Percentiles rank a stretch among this genome's conserved stretches.
These are phyloP conservation scores for Tetrapisispora namnaoensis DNA, from an alignment of 805 yeast genomes.

Conservation along the genomic window DNA sequence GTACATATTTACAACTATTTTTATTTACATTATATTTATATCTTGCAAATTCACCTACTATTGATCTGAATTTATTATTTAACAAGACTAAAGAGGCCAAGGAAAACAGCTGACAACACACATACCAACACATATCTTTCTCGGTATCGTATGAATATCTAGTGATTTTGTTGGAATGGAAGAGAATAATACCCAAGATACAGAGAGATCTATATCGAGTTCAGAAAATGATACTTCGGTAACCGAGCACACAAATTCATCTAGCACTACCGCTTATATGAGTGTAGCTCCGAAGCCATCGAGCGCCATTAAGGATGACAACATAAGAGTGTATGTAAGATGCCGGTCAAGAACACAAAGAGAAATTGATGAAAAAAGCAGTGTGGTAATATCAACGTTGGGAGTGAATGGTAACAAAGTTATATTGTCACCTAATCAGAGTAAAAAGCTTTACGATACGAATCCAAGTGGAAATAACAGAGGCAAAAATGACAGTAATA, in stretches of 20 bases:
- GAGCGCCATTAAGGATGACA: slow-evolving; percentile 9
- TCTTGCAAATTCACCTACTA: too few species aligned
- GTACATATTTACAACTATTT: too few species aligned
- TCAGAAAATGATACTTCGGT: background rate
- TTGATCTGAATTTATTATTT: too few species aligned
- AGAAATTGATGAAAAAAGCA: slow-evolving; percentile 45
- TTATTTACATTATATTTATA: too few species aligned
- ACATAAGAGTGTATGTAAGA: slow-evolving; percentile 47
- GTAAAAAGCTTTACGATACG: background rate
- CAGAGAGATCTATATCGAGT: background rate
- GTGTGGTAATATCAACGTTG: slow-evolving; percentile 44
- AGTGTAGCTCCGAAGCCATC: background rate
- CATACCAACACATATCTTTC: too few species aligned
- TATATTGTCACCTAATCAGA: slow-evolving; percentile 27
- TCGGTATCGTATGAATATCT: too few species aligned
- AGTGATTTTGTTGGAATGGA: background rate
- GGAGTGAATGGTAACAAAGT: slow-evolving; percentile 40
- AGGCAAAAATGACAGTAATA: background rate
- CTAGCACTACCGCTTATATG: background rate
- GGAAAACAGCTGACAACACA: too few species aligned
- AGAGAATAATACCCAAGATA: background rate
- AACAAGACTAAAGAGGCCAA: too few species aligned
- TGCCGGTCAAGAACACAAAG: slow-evolving; percentile 47
- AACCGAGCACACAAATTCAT: background rate
- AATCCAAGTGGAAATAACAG: too few species aligned